Evolutionary conservation across 1,284 basidiomycete genomes (phyloP), one percentile per base, ranked within the genome.

Genomic region (Moesziomyces sp.): DNA sequence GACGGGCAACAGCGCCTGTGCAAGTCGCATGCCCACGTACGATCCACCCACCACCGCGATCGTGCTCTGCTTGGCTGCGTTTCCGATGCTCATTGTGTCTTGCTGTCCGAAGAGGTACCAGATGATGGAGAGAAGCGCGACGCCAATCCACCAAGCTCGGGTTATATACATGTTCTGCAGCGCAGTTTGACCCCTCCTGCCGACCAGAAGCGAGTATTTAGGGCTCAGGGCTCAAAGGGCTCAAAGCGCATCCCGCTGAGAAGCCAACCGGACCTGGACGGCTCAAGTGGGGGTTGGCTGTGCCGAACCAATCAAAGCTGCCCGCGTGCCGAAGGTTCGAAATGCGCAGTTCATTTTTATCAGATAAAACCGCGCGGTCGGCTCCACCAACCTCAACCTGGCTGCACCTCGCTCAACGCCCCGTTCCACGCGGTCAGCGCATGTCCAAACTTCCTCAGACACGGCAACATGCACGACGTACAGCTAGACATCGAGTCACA

Each of bases 1-100:
- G 9, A 74, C 64, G 8, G 78, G 75, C 5, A 85, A 83, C 16
- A 87, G 75, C 0, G 83, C 69, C 40, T 84, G 84, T 3, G 85
- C 84, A 14, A 71, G 63, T 10, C 60, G 56, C 50, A 60, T 59
- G 13, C 72, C 72, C 30, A 71, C 72, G 50, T 75, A 75, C 24
- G 63, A 67, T 3, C 63, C 67, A 46, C 72, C 72, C 1, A 75
- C 55, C 45, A 75, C 45, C 56, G 63, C 72, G 42, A 75, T 52
- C 45, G 61, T 74, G 30, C 46, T 30, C 34, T 50, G 50, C 5
- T 56, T 61, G 34, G 52, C 45, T 16, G 53, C 40, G 9, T 28
- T 35, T n/a, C 28, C 55, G 16, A 59, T 58, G 50, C 47, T 67
- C 43, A 46, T 53, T 5, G 34, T 19, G 6, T 11, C 18, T 14